These are phyloP conservation scores for Solanum gracilifrons DNA, from an alignment of 257 asterid genomes.

Conservation along the genomic window DNA sequence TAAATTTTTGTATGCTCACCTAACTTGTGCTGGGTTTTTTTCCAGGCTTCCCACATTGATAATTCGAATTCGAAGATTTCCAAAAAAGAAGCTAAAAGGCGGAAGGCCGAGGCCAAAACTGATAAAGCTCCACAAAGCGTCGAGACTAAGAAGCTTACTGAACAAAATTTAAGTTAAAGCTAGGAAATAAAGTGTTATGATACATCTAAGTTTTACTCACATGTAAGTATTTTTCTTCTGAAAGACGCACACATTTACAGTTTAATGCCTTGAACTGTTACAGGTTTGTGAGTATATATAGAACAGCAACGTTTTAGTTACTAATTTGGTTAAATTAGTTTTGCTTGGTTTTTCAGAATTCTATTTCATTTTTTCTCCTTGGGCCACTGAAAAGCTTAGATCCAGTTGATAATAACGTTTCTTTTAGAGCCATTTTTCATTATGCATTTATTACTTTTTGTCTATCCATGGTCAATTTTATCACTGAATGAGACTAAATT, in stretches of 20 bases:
- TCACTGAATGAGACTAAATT: background rate
- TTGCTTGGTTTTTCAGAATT: background rate
- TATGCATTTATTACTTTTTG: background rate
- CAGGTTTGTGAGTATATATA: background rate
- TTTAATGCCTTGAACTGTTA: background rate
- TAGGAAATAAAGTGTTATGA: background rate
- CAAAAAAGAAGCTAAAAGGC: constrained; percentile 19
- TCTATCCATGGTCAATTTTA: background rate
- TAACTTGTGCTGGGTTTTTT: background rate
- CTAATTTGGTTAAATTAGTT: background rate
- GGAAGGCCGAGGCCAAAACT: background rate
- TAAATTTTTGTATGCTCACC: background rate
- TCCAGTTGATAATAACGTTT: background rate
- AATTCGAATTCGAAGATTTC: constrained; percentile 25
- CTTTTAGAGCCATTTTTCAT: background rate
- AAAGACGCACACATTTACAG: background rate
- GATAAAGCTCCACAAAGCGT: background rate
- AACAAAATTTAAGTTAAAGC: background rate
- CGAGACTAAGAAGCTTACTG: background rate
- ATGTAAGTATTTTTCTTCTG: background rate
- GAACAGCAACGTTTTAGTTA: background rate
- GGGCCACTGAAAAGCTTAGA: background rate
- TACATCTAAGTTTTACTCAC: background rate
- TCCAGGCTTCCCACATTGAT: constrained; percentile 60
- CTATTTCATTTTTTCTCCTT: background rate